Conservation (phyloP, 139 green algal genomes). For the Coelastrella sp. region DNA sequence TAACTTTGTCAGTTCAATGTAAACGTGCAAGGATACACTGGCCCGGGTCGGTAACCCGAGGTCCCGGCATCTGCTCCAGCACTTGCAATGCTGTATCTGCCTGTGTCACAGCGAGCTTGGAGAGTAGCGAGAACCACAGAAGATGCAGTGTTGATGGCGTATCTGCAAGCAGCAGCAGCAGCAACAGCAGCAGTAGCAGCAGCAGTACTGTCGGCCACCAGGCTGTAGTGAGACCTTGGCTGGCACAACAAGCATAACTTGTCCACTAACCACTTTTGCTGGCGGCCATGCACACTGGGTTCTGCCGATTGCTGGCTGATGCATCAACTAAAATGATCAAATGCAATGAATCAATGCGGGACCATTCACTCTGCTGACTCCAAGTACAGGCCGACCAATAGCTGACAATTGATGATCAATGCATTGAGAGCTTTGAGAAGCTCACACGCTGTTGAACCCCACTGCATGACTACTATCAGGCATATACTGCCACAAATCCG, state of each 20-base stretch:
- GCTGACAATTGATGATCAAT: not conserved
- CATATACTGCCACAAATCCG: not conserved
- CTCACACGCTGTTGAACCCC: too few species aligned
- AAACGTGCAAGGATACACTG: not conserved
- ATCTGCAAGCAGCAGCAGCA: constrained; percentile 2
- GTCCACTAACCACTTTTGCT: not conserved
- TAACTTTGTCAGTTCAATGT: too few species aligned
- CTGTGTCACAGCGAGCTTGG: constrained; percentile 25
- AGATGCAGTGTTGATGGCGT: constrained; percentile 39
- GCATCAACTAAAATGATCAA: too few species aligned
- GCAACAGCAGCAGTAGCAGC: not conserved
- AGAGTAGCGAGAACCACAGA: constrained; percentile 10
- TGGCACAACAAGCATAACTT: not conserved
- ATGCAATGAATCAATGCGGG: not conserved
- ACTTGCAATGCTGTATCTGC: not conserved
- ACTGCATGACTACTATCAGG: not conserved
- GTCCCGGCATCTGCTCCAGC: not conserved
- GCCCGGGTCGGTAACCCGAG: not conserved
- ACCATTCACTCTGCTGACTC: not conserved
- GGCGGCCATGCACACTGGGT: too few species aligned
- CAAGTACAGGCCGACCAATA: not conserved
- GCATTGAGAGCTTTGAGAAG: not conserved
- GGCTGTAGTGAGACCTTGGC: not conserved
- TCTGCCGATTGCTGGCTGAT: too few species aligned
- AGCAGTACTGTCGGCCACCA: not conserved